Evolutionary conservation across 306 rosid species (phyloP).

Genomic region (Medicago ruthenica): DNA sequence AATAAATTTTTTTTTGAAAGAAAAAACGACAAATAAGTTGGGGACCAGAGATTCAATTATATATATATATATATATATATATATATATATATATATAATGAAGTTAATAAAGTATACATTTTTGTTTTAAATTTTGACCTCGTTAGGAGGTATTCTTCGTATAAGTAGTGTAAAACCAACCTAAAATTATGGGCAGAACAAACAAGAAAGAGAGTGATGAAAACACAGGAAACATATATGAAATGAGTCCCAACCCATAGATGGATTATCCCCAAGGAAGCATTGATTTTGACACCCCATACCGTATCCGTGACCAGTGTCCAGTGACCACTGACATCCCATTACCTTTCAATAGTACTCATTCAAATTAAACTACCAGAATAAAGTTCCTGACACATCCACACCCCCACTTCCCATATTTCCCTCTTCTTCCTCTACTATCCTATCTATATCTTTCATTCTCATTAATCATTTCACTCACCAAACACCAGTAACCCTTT

Average conservation of each 20-base stretch:
- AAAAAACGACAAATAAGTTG: no score
- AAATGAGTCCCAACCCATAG: background rate
- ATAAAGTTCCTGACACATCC: slow-evolving; percentile 41
- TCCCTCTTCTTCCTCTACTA: background rate
- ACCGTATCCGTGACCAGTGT: slow-evolving; percentile 53
- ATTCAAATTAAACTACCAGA: background rate
- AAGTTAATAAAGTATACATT: no score
- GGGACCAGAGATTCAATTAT: no score
- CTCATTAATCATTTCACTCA: slow-evolving; percentile 41
- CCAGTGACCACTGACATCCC: slow-evolving; percentile 54
- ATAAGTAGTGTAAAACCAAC: no score
- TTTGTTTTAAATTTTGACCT: no score
- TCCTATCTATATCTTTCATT: slow-evolving; percentile 35
- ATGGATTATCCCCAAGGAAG: background rate
- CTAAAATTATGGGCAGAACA: no score
- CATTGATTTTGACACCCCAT: slow-evolving; percentile 39
- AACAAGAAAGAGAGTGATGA: no score
- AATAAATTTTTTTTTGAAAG: no score
- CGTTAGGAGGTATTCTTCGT: no score
- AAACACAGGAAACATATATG: no score
- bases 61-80: no score
- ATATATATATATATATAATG: no score
- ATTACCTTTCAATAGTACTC: slow-evolving; percentile 13
- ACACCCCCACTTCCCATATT: slow-evolving; percentile 16
- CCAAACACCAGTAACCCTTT: slow-evolving; percentile 10